Conservation (phyloP, 305 asterid genomes). For the Rubia balearica region DNA sequence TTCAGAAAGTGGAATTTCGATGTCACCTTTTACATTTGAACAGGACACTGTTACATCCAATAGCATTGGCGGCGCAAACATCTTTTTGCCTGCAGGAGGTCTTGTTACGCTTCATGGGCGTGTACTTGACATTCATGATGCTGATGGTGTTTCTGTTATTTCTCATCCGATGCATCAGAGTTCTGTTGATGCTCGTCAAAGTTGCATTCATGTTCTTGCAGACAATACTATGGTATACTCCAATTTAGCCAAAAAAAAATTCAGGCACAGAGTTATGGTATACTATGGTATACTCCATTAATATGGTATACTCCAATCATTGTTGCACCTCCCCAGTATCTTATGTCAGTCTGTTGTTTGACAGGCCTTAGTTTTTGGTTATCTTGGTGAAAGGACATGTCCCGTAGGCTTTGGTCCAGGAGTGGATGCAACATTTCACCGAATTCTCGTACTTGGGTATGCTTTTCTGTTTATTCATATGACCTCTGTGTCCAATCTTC, state of each 20-base stretch:
- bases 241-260: no score
- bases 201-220: constrained; percentile 59
- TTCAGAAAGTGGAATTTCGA: constrained; percentile 19
- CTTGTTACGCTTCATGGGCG: constrained; percentile 57
- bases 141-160: constrained; percentile 27
- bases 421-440: constrained; percentile 63
- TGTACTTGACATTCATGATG: constrained; percentile 54
- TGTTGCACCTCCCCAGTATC: not conserved
- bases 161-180: constrained; percentile 25
- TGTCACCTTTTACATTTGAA: constrained; percentile 27
- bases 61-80: constrained; percentile 18
- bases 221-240: constrained; percentile 38
- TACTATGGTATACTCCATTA: no score
- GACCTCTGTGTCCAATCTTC: not conserved
- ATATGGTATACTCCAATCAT: no score
- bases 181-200: constrained; percentile 22
- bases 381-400: constrained; percentile 34
- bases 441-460: constrained; percentile 64
- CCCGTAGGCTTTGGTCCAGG: constrained; percentile 69
- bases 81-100: constrained; percentile 61
- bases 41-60: constrained; percentile 25
- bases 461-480: constrained; percentile 11
- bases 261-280: no score
- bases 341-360: constrained; percentile 23
- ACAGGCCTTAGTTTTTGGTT: constrained; percentile 59